Conservation (phyloP, 768 basidiomycete genomes). For the Termitomyces sp. region DNA sequence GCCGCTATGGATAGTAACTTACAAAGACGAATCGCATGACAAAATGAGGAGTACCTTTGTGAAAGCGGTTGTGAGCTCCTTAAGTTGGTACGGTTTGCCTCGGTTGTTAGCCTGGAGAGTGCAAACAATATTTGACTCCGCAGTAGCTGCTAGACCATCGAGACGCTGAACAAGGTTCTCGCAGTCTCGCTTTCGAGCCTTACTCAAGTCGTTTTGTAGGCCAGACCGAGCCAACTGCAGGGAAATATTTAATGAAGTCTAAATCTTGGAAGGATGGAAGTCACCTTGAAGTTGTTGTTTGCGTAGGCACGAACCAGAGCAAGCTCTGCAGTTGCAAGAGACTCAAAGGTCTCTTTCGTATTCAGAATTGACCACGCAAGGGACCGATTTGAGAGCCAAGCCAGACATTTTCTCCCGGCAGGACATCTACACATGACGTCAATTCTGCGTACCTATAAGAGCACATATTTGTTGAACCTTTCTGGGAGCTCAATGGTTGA, state of each 20-base stretch:
- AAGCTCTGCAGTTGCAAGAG: constrained; percentile 1
- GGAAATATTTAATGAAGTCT: background rate
- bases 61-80: constrained; percentile 13
- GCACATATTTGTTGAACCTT: background rate
- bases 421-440: constrained; percentile 9
- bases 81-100: constrained; percentile 7
- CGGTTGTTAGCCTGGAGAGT: constrained; percentile 6
- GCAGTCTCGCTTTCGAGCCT: constrained; percentile 7
- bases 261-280: background rate
- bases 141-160: background rate
- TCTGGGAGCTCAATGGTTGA: background rate
- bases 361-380: constrained; percentile 12
- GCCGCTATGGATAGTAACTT: constrained; percentile 1
- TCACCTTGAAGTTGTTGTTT: constrained; percentile 9
- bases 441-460: background rate
- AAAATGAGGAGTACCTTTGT: constrained; percentile 6
- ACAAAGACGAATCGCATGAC: background rate
- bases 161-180: constrained; percentile 6
- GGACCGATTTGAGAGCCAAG: constrained; percentile 7
- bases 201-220: constrained; percentile 6
- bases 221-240: constrained; percentile 6
- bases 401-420: constrained; percentile 5
- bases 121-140: constrained; percentile 3
- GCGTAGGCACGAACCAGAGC: constrained; percentile 3
- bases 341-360: background rate